Base-by-base conservation (phyloP, 1,284 basidiomycete genomes). In the Meira miltonrushii region DNA sequence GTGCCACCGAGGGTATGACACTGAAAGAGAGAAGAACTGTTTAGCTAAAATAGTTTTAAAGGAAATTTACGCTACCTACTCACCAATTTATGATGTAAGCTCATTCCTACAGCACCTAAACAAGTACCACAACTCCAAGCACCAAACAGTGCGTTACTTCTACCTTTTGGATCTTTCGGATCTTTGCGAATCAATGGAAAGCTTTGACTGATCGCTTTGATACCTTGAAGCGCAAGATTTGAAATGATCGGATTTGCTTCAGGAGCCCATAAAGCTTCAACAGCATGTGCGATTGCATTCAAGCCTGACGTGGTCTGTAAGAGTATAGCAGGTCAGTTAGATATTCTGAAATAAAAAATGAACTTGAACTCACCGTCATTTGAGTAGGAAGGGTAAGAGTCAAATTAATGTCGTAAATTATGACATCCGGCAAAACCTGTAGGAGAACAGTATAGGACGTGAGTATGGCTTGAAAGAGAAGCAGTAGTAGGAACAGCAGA, bases 261-360 rank as follows among this genome's bases (percentile, higher is more conserved):
- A 51, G 58, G 44, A 71, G 61, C 6, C 60, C 49, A 55, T 38
- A 58, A 28, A 7, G 54, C 44, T 37, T 55, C 58, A 52, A 61
- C 64, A 38, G 81, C 79, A 64, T 83, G 82, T 0, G 81, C 82
- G 59, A 83, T 80, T 11, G 82, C 81, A 65, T 83, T 83, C 49
- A 82, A 68, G 25, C 81, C 81, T 28, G 79, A 80, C 2, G 82
- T 82, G 52, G 80, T 77, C 9, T 33, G 8, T 4, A 33, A 33
- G 8, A 33, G 28, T 3, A 33, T 4, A 33, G 8, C 28, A 33
- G 28, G 8, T 33, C 28, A 33, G 28, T 33, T 4, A 33, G 8
- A 33, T 3, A 33, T 33, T 33, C 3, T 33, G 28, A 33, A 33
- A 33, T 33, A 8, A 33, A 4, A 33, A 33, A 33, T 4, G 8